Base-by-base conservation (phyloP, 2,329 filamentous ascomycete genomes). In the Cytospora schulzeri region DNA sequence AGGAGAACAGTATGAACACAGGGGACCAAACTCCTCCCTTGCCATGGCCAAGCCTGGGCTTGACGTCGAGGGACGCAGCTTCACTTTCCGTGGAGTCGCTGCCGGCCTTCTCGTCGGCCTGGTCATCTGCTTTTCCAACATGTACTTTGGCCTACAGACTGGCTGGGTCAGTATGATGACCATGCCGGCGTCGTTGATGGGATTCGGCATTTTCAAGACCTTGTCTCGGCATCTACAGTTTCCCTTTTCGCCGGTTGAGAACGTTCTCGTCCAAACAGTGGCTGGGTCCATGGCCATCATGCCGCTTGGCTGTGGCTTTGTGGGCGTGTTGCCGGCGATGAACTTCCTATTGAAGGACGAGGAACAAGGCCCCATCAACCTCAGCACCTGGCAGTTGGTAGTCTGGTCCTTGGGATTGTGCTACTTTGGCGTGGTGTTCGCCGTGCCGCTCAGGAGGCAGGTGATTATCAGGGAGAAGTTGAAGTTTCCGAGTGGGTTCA, bases 371-470 rank as follows among this genome's bases (percentile, higher is more conserved):
- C 92, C 92, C 0, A 76, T 97, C 22, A 80, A 85, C 61, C 78
- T 97, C 53, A 86, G 87, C 41, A 83, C 91, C 45, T 86, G 88
- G 80, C 92, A 93, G 75, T 79, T 97, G 68, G 88, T 97, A 8
- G 76, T 97, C 9, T 99, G 95, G 95, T 91, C 92, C 29, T 76
- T 99, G 61, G 95, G 95, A 0, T 85, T 99, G 19, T 97, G 93
- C 74, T 94, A 98, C 73, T 99, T 99, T 74, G 95, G 95, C 0
- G 95, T 98, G 1, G 89, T 98, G 1, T 98, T 99, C 79, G 95
- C 93, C 0, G 94, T 99, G 17, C 95, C 95, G 0, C 74, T 98
- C 82, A 84, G 95, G 55, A 90, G 88, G 63, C 92, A 99, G 78
- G 93, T 98, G 62, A 96, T 99, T 66, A 92, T 99, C 62, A 81